Percentiles rank a stretch among this genome's conserved stretches.
phyloP scores from a whole-genome alignment of 352 stramenopile genomes.

The Globisporangium cederbergense region DNA sequence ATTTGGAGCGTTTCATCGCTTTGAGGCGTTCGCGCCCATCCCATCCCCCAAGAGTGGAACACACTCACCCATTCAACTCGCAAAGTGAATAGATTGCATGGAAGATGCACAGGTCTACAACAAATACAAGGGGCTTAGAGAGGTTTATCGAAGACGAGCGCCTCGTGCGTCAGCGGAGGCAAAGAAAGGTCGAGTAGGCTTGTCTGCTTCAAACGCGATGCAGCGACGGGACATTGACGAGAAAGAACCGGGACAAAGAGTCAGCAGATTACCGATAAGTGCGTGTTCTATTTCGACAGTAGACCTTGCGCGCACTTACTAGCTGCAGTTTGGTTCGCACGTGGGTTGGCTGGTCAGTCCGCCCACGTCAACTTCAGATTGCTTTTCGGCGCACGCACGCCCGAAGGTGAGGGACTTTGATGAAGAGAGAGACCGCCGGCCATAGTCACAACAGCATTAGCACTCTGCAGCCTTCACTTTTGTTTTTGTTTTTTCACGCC shows the following conservation, averaged over 20 bases:
- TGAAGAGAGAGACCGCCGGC: too few relatives aligned
- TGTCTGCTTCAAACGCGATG: not conserved
- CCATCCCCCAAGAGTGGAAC: not conserved
- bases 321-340: not conserved
- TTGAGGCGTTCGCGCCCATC: not conserved
- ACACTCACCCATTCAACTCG: not conserved
- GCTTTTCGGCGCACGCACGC: not conserved
- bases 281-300: not conserved
- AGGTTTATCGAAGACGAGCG: not conserved
- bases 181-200: not conserved
- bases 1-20: not conserved
- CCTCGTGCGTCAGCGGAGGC: not conserved
- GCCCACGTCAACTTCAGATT: constrained; percentile 14
- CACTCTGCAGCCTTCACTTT: not conserved
- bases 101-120: not conserved
- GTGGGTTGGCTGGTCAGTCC: not conserved
- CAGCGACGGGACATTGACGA: not conserved
- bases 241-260: constrained; percentile 1
- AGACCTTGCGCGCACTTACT: constrained; percentile 4
- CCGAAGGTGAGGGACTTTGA: not conserved
- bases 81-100: not conserved
- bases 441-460: not conserved
- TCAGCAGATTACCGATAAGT: not conserved
- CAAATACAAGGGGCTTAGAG: not conserved
- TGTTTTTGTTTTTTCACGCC: not conserved